Base-by-base conservation (phyloP, 2,329 filamentous ascomycete genomes). In the Alternaria conjuncta region DNA sequence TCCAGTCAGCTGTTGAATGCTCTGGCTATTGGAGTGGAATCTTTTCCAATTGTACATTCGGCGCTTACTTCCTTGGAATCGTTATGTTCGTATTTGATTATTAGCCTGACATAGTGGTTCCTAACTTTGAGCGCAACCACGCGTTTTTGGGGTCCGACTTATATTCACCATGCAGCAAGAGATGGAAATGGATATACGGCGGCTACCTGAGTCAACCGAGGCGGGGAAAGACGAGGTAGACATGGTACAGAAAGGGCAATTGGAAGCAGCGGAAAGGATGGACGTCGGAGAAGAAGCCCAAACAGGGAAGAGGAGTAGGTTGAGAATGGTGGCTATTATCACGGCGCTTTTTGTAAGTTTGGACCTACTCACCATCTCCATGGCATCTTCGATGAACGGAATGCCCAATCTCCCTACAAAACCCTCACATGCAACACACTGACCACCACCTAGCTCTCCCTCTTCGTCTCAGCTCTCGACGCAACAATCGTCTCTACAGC, bases 401-500 rank as follows among this genome's bases (percentile, higher is more conserved):
- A 18, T n/a, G 1, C 11, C 5, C n/a, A 50, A 15, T n/a, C 30
- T 4, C 23, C 15, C 5, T 41, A 41, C 36, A 41, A 41, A 11
- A 41, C 36, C 36, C 9, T 41, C 4, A 3, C 36, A 18, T 10
- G 36, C 9, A 41, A 41, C 36, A 41, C 3, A 30, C 47, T 60
- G 15, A 57, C 45, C 21, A 6, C 5, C 5, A 41, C 36, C 12
- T 44, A 80, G 78, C 74, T 82, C 13, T 77, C 77, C 8, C 72
- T 82, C 12, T 83, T 82, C 61, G 75, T 82, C 50, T 78, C 79
- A 11, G 81, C 81, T 10, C 71, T 84, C 5, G 82, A 84, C 49
- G 69, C 86, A 55, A 90, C 88, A 15, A 89, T 89, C 69, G 82
- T 90, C 69, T 86, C 90, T 11, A 91, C 89, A 0, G 88, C 89